Conservation (phyloP, 306 rosid genomes). For the Cicer pinnatifidum region DNA sequence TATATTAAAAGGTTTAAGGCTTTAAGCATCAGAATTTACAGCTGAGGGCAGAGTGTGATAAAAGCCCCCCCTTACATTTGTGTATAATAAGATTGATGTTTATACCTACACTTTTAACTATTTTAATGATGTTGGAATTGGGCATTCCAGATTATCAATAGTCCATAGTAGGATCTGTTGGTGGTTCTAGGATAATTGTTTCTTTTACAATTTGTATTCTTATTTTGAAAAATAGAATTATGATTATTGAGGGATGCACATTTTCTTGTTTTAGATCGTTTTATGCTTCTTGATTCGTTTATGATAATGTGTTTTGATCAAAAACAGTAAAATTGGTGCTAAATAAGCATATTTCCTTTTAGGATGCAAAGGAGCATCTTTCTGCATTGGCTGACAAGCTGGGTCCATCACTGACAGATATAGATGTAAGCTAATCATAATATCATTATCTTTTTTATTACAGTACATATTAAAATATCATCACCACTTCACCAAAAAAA, state of each 20-base stretch:
- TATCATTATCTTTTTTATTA: not conserved
- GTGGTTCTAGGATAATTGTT: conserved; percentile 14
- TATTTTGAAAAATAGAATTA: conserved; percentile 24
- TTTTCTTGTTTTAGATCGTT: conserved; percentile 28
- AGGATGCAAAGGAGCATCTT: conserved; percentile 99
- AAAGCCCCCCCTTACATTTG: not conserved
- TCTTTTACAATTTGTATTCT: conserved; percentile 22
- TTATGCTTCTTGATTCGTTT: conserved; percentile 37
- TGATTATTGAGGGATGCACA: conserved; percentile 30
- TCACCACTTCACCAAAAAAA: conserved; percentile 21
- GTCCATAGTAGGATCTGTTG: conserved; percentile 14
- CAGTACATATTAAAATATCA: conserved; percentile 39
- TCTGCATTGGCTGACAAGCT: conserved; percentile 94
- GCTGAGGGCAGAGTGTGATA: conserved; percentile 14
- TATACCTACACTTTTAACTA: conserved; percentile 24
- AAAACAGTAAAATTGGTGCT: conserved; percentile 45
- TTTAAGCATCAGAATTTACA: conserved; percentile 20
- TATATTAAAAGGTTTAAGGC: conserved; percentile 6
- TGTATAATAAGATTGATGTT: conserved; percentile 3
- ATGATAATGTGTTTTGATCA: conserved; percentile 20
- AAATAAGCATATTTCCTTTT: conserved; percentile 49
- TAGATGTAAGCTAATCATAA: conserved; percentile 67
- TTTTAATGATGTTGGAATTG: conserved; percentile 5
- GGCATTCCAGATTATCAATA: conserved; percentile 14
- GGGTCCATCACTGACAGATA: conserved; percentile 86